These are phyloP conservation scores for Cercospora sp. DNA, from an alignment of 2,329 filamentous ascomycete species.

Conservation along the genomic window DNA sequence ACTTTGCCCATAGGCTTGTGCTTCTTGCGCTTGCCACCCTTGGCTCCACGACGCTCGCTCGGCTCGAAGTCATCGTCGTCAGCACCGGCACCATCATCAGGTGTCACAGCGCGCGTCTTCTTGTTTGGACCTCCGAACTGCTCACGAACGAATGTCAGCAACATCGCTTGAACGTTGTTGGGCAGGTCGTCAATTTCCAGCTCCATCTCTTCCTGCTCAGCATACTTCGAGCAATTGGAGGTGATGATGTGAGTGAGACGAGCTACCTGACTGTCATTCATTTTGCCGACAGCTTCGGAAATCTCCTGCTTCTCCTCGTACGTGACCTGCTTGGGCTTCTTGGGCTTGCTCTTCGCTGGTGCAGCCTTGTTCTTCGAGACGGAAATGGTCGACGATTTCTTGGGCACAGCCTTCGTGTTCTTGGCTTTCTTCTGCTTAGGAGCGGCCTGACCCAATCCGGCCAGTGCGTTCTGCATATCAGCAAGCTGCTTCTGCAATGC, in stretches of 20 bases:
- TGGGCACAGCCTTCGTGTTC: constrained; percentile 27
- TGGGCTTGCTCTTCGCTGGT: constrained; percentile 45
- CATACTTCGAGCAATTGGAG: constrained; percentile 71
- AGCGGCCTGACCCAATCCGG: constrained; percentile 48
- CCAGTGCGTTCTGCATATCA: constrained; percentile 48
- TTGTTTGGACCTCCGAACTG: constrained; percentile 39
- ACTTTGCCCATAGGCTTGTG: constrained; percentile 75
- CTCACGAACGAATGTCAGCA: constrained; percentile 56
- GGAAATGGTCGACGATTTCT: constrained; percentile 24
- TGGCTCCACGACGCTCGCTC: constrained; percentile 26
- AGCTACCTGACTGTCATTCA: constrained; percentile 75
- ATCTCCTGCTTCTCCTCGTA: constrained; percentile 88
- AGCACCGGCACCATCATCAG: constrained; percentile 39
- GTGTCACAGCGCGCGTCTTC: constrained; percentile 29
- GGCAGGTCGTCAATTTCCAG: constrained; percentile 64
- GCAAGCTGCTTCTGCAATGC: constrained; percentile 68
- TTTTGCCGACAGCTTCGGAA: constrained; percentile 56
- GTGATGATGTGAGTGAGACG: constrained; percentile 88
- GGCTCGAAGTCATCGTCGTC: constrained; percentile 54
- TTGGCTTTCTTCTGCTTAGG: constrained; percentile 43
- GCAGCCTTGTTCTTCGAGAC: constrained; percentile 46
- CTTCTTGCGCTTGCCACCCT: constrained; percentile 60
- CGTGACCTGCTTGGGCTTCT: constrained; percentile 67
- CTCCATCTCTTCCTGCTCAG: constrained; percentile 60
- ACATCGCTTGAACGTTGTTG: constrained; percentile 55